Evolutionary conservation across 495 filamentous ascomycete species (phyloP).

Genomic region (Penicillium daleae): DNA sequence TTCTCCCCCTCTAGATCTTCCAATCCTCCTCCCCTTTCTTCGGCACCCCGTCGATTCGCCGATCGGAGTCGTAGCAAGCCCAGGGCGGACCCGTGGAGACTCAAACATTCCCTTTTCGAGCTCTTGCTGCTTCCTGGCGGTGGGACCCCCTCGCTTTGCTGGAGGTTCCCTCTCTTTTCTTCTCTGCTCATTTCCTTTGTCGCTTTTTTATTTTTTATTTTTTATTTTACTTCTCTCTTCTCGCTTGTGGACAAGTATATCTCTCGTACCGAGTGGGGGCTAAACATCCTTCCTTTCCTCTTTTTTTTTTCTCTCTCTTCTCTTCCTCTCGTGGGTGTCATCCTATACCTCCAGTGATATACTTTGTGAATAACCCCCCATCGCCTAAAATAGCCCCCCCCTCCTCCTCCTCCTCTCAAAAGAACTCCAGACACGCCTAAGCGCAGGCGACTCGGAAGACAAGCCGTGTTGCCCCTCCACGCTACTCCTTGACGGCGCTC

Average conservation of each 20-base stretch:
- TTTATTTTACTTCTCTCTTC: not conserved
- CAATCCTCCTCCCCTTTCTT: not conserved
- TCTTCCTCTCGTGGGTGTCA: not conserved
- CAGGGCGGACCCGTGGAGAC: slow-evolving; percentile 22
- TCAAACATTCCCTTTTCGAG: slow-evolving; percentile 37
- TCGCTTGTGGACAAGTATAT: not conserved
- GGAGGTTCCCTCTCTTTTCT: slow-evolving; percentile 13
- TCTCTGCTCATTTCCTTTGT: slow-evolving; percentile 7
- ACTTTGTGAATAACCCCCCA: not conserved
- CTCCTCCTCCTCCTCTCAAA: slow-evolving; percentile 1
- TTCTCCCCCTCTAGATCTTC: not conserved
- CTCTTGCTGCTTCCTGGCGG: slow-evolving; percentile 23
- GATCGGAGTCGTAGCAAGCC: slow-evolving; percentile 10
- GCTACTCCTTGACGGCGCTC: slow-evolving; percentile 1
- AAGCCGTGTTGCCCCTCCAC: slow-evolving; percentile 11
- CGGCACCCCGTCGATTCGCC: slow-evolving; percentile 11
- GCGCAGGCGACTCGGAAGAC: slow-evolving; percentile 20
- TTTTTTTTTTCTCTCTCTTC: not conserved
- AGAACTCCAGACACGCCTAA: slow-evolving; percentile 7
- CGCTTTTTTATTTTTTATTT: not conserved
- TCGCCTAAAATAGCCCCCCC: not conserved
- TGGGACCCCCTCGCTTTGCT: slow-evolving; percentile 22
- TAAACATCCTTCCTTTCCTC: slow-evolving; percentile 5
- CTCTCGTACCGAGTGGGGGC: not conserved
- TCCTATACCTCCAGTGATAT: not conserved